phyloP scores from a whole-genome alignment of 257 asterid species.

The Gentiana dahurica region DNA sequence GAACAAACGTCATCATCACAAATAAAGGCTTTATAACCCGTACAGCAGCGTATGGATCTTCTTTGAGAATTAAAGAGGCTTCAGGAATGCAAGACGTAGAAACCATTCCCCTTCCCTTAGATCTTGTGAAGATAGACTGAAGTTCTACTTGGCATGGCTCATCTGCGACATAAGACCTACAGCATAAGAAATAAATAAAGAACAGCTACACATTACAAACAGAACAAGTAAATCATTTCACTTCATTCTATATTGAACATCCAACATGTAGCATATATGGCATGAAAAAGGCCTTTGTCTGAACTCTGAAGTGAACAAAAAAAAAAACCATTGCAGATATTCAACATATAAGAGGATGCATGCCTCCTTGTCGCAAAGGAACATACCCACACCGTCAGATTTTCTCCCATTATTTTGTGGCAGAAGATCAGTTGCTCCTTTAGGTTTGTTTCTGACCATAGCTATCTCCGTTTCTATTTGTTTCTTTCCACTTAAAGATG shows the following conservation, averaged over 20 bases:
- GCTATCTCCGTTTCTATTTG: constrained; percentile 59
- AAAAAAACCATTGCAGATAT: not conserved
- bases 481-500: constrained; percentile 57
- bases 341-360: not conserved
- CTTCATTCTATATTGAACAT: not conserved
- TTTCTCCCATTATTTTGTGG: constrained; percentile 24
- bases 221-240: not conserved
- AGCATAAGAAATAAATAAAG: constrained; percentile 36
- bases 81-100: constrained; percentile 41
- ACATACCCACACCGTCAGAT: constrained; percentile 26
- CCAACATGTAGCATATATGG: not conserved
- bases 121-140: constrained; percentile 31
- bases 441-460: constrained; percentile 23
- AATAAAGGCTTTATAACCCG: constrained; percentile 7
- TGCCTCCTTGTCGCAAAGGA: not conserved
- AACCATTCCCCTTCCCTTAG: constrained; percentile 79
- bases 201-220: constrained; percentile 21
- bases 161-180: constrained; percentile 83
- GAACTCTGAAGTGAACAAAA: not conserved
- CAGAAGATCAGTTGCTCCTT: constrained; percentile 17
- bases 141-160: constrained; percentile 38
- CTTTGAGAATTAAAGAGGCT: constrained; percentile 70
- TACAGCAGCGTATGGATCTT: constrained; percentile 95
- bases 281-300: not conserved
- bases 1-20: not conserved